Evolutionary conservation across 257 asterid species (phyloP).

Genomic region (Ilex aquifolium): DNA sequence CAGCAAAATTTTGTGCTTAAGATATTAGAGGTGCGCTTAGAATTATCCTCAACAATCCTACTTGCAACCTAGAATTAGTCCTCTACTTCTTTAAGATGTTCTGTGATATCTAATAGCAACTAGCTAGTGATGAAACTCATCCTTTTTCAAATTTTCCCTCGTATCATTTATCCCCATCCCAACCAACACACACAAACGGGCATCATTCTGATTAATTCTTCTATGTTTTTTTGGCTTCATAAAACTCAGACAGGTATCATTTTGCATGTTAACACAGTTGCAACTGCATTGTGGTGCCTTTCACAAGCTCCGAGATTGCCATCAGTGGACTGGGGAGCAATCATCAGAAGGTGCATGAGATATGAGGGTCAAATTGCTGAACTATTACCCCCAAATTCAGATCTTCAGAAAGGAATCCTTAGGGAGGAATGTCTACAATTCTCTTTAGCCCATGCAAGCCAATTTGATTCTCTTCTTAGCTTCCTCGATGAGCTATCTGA

Average conservation of each 20-base stretch:
- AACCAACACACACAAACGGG: no score
- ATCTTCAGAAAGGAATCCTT: constrained; percentile 46
- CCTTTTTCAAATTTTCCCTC: not conserved
- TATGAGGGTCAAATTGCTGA: constrained; percentile 54
- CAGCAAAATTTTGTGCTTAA: no score
- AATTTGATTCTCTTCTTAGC: constrained; percentile 63
- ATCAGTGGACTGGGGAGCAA: constrained; percentile 71
- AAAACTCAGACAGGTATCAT: constrained; percentile 45
- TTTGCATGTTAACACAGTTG: constrained; percentile 35
- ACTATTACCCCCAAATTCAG: constrained; percentile 24
- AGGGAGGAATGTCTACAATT: constrained; percentile 78
- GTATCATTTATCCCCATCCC: not conserved
- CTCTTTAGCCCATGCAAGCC: constrained; percentile 61
- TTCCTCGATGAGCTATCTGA: constrained; percentile 81
- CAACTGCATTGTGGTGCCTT: constrained; percentile 63
- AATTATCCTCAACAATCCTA: no score
- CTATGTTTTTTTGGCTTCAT: constrained; percentile 10
- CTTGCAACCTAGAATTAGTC: no score
- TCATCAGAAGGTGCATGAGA: constrained; percentile 73
- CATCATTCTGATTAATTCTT: constrained; percentile 1
- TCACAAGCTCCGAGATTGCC: constrained; percentile 82
- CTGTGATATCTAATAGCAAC: no score
- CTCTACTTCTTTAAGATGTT: no score
- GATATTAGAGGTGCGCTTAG: no score
- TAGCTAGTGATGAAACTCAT: not conserved